Base-by-base conservation (phyloP, 2,329 filamentous ascomycete genomes). In the Tothia fuscella region DNA sequence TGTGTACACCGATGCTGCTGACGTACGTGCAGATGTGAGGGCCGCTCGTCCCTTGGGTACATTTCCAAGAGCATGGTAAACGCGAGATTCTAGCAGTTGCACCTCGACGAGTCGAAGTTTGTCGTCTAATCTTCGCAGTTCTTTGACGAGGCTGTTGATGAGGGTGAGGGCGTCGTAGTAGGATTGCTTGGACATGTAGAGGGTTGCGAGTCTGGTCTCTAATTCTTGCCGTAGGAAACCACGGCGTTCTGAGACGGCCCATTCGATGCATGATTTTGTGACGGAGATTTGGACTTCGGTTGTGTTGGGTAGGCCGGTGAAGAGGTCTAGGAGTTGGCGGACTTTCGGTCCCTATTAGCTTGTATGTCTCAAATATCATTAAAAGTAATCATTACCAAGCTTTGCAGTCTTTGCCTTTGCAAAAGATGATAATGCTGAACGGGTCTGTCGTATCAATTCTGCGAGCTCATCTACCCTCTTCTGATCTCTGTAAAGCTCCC, bases 351-450 rank as follows among this genome's bases (percentile, higher is more conserved):
- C 10, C 21, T 30, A 43, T 21, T 37, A 25, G 37, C 21, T 4
- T 22, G 32, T 42, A 19, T 22, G 24, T 12, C 17, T 20, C 9
- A 30, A 25, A 17, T 25, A 2, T 29, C 16, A 32, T 7, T 10
- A 5, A 5, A 33, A 19, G 14, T 26, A 30, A 40, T 38, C 17
- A n/a, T n/a, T 78, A 96, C 91, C 86, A 48, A 98, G 72, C 68
- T 98, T 98, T 43, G 91, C 85, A 24, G 91, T 96, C 76, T 98
- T 98, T 48, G 93, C 91, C 72, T 96, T 95, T 50, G 91, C 91
- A 63, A 98, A 96, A 49, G 85, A 91, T 45, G 89, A 95, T 50
- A 98, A 78, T 33, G 91, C 83, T 50, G 83, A 82, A 57, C 89
- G 78, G 63, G 87, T 94, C 61, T 85, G 84, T 57, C 82, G 88